These are phyloP conservation scores for Samsoniella hepiali DNA, from an alignment of 2,329 filamentous ascomycete genomes.

Conservation along the genomic window DNA sequence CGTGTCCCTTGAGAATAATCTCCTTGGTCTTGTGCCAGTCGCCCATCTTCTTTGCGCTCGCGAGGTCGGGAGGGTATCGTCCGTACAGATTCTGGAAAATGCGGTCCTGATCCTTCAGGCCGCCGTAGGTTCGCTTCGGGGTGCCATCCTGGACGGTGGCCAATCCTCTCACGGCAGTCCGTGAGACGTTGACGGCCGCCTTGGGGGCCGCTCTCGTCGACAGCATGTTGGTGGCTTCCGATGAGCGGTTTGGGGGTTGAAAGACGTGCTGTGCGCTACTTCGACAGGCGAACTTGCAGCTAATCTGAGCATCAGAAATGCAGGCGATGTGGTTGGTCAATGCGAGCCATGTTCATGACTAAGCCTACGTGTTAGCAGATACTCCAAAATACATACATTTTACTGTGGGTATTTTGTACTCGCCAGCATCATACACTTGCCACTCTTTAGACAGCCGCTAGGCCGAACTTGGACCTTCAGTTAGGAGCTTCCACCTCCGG, in stretches of 20 bases:
- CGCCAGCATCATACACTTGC: not conserved
- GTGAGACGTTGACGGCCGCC: conserved; percentile 40
- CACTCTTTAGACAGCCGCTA: not conserved
- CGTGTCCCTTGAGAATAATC: conserved; percentile 92
- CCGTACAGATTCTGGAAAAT: conserved; percentile 99
- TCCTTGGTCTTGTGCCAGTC: conserved; percentile 99
- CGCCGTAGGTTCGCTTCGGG: conserved; percentile 73
- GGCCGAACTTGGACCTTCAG: not conserved
- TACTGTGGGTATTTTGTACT: not conserved
- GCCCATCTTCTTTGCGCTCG: conserved; percentile 94
- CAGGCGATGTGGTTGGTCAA: conserved; percentile 41
- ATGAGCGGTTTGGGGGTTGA: conserved; percentile 30
- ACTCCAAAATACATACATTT: conserved; percentile 19
- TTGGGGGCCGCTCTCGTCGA: conserved; percentile 42
- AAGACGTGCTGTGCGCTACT: conserved; percentile 35
- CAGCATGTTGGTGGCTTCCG: conserved; percentile 40
- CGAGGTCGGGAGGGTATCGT: conserved; percentile 85
- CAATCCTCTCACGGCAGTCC: conserved; percentile 61
- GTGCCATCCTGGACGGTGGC: conserved; percentile 75
- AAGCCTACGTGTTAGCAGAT: conserved; percentile 32
- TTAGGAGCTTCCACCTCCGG: conserved; percentile 10
- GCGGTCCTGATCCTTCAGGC: conserved; percentile 91
- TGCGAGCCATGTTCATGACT: conserved; percentile 28
- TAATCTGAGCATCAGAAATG: conserved; percentile 38
- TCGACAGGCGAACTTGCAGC: conserved; percentile 30